phyloP scores from a whole-genome alignment of 108 stramenopile species.

The Seminavis robusta region DNA sequence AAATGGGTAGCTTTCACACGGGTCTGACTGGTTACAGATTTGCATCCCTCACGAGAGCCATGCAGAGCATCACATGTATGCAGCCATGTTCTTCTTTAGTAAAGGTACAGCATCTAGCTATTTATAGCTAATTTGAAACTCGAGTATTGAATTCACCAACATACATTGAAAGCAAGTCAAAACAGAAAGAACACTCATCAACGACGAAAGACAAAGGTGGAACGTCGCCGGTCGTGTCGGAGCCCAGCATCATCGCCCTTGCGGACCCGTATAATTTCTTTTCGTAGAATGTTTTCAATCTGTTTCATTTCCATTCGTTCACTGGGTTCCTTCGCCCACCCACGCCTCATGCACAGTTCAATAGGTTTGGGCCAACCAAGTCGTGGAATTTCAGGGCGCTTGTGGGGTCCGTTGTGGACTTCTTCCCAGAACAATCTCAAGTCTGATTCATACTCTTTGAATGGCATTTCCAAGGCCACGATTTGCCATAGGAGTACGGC shows the following conservation, averaged over 20 bases:
- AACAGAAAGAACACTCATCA: too few relatives aligned
- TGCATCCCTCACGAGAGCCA: too few relatives aligned
- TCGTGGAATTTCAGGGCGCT: conserved; percentile 21
- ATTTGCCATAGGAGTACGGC: conserved; percentile 59
- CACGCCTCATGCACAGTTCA: conserved; percentile 8
- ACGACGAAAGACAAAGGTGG: conserved; percentile 32
- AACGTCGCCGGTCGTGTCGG: conserved; percentile 25
- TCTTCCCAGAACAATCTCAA: conserved; percentile 11
- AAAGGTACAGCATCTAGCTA: too few relatives aligned
- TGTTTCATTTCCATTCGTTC: conserved; percentile 13
- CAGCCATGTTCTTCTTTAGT: too few relatives aligned
- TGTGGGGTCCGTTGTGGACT: conserved; percentile 26
- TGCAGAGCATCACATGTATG: too few relatives aligned
- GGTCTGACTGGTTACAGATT: too few relatives aligned
- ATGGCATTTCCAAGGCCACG: conserved; percentile 7
- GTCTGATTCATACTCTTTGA: conserved; percentile 1
- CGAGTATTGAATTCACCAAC: too few relatives aligned
- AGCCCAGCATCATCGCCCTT: conserved; percentile 27
- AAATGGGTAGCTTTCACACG: too few relatives aligned
- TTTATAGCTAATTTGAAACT: too few relatives aligned
- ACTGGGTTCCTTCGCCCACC: conserved; percentile 14
- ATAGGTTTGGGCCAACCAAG: conserved; percentile 11
- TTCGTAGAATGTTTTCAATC: conserved; percentile 16
- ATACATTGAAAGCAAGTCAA: too few relatives aligned
- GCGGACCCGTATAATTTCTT: conserved; percentile 9